Base-by-base conservation (phyloP, 2,329 filamentous ascomycete species). In the Alternaria arbusti region DNA sequence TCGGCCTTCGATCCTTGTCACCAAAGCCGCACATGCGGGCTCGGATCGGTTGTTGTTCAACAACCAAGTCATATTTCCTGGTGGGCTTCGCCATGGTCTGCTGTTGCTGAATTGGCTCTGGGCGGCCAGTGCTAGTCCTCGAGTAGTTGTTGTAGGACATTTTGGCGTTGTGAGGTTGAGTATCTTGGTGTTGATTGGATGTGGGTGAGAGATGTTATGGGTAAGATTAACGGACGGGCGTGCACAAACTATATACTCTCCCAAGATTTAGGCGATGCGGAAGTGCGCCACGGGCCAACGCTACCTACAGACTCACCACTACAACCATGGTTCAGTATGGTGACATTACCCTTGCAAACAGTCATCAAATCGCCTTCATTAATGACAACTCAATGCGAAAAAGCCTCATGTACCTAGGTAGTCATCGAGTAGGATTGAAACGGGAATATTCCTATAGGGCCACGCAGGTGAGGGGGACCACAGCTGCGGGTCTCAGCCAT, bases 1-100 rank as follows among this genome's bases (percentile, higher is more conserved):
- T 97, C 25, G 96, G 96, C 68, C 96, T 88, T 69, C 96, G 92
- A 80, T 99, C 96, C 92, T 97, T 99, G 84, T 99, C 96, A 66
- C 96, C 96, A 82, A 98, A 99, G 8, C 96, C 96, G 83, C 96
- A 99, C 96, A 98, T 98, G 65, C 96, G 92, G 69, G 96, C 96
- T 73, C 96, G 89, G 73, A 93, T 87, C 54, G 96, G 96, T 80
- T 98, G 94, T 83, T 99, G 96, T 70, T 92, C 89, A 64, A 97
- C 93, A 69, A 90, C 85, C 54, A 97, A 86, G 65, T 89, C 91
- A 79, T 80, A 63, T 45, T 20, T 32, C 23, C 57, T 54, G 12
- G 20, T 43, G 25, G 32, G 15, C 9, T 43, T 25, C 9, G 11
- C 28, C 20, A 32, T 30, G 15, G 36, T 6, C 52, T 54, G 52